Evolutionary conservation across 1,139 yeast genomes (phyloP).

Genomic region (Blastobotrys illinoisensis): DNA sequence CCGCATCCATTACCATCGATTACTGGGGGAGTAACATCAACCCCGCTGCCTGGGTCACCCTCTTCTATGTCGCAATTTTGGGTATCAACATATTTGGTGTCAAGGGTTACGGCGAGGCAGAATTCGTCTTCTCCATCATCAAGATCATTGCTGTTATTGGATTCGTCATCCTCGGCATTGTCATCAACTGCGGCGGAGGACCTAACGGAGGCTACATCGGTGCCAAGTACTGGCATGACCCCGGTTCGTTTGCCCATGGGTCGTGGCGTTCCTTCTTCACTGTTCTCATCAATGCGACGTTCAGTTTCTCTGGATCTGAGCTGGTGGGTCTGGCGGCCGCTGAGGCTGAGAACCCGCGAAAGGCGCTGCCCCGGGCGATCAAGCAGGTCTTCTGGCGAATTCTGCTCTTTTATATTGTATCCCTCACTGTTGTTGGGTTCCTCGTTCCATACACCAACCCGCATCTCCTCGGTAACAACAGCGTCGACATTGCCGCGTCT

Average conservation of each 20-base stretch:
- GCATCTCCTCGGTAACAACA: conserved; percentile 41
- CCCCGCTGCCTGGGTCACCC: conserved; percentile 61
- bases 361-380: conserved; percentile 57
- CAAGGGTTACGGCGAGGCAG: conserved; percentile 70
- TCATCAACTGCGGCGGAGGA: conserved; percentile 60
- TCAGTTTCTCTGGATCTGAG: conserved; percentile 80
- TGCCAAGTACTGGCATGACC: conserved; percentile 53
- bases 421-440: conserved; percentile 55
- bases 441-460: conserved; percentile 59
- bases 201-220: conserved; percentile 59
- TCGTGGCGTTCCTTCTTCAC: conserved; percentile 40
- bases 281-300: conserved; percentile 78
- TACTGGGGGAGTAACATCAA: conserved; percentile 54
- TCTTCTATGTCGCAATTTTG: conserved; percentile 56
- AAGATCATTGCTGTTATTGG: conserved; percentile 61
- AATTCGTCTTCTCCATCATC: conserved; percentile 52
- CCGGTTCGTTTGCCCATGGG: conserved; percentile 37
- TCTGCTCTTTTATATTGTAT: conserved; percentile 56
- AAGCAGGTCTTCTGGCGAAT: conserved; percentile 72
- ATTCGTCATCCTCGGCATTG: conserved; percentile 54
- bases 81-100: conserved; percentile 63
- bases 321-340: conserved; percentile 78
- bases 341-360: conserved; percentile 69
- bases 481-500: conserved; percentile 53
- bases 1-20: conserved; percentile 64